phyloP scores from a whole-genome alignment of 2,329 filamentous ascomycete genomes.

The Hypoxylon sp. region DNA sequence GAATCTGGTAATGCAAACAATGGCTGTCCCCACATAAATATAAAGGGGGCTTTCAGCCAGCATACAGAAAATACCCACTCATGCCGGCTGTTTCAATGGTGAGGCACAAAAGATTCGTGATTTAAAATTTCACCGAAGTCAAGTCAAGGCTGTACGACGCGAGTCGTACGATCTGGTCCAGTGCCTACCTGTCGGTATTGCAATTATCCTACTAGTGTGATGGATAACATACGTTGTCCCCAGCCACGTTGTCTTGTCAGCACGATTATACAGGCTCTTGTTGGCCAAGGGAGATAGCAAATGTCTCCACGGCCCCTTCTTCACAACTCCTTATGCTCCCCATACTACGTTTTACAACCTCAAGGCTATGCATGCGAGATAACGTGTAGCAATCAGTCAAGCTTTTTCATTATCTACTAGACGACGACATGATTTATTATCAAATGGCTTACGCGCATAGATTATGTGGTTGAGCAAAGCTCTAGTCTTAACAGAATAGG shows the following conservation, averaged over 20 bases:
- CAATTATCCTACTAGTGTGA: constrained; percentile 1
- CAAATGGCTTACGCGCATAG: not conserved
- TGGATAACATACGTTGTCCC: not conserved
- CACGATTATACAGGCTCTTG: constrained; percentile 21
- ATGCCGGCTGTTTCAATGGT: constrained; percentile 1
- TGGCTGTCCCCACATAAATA: constrained; percentile 11
- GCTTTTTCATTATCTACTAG: not conserved
- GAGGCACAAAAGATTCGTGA: constrained; percentile 4
- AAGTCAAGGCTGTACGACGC: constrained; percentile 31
- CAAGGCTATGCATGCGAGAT: constrained; percentile 5
- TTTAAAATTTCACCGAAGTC: constrained; percentile 37
- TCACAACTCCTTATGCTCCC: constrained; percentile 9
- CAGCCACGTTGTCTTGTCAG: constrained; percentile 16
- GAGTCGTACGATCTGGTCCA: constrained; percentile 22
- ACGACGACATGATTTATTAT: constrained; percentile 9
- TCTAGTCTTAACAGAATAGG: not conserved
- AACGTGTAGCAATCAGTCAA: constrained; percentile 7
- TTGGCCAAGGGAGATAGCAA: constrained; percentile 25
- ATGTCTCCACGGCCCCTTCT: constrained; percentile 3
- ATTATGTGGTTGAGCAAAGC: not conserved
- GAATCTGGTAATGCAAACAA: constrained; percentile 36
- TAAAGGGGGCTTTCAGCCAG: not conserved
- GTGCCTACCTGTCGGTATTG: constrained; percentile 17
- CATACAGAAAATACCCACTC: not conserved
- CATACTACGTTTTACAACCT: constrained; percentile 6